These are phyloP conservation scores for Eucalyptus decipiens DNA, from an alignment of 345 rosid species.

Conservation along the genomic window DNA sequence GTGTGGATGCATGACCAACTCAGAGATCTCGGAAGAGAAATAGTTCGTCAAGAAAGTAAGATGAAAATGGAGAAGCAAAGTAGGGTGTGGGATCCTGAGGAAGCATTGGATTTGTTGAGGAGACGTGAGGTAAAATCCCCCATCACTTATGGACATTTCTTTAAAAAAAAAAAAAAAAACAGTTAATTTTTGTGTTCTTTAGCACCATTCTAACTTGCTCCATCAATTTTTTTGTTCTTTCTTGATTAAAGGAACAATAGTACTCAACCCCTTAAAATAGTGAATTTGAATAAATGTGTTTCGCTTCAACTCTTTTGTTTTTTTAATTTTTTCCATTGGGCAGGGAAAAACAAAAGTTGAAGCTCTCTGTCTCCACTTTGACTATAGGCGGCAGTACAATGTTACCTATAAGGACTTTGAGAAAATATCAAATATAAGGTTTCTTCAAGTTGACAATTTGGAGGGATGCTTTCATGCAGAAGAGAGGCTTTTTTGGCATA, in stretches of 20 bases:
- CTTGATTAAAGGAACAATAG: fast-evolving
- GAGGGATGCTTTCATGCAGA: fast-evolving
- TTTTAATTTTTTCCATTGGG: no score
- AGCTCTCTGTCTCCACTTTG: neutral
- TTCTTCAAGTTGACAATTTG: neutral
- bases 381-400: fast-evolving
- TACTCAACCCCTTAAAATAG: no score
- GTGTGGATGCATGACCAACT: neutral
- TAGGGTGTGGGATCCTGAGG: neutral
- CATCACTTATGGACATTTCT: fast-evolving
- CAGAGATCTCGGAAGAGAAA: neutral
- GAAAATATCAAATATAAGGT: neutral
- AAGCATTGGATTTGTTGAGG: neutral
- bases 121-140: no score
- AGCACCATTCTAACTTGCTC: no score
- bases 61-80: neutral
- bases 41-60: neutral
- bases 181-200: no score
- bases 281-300: no score
- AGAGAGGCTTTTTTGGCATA: fast-evolving
- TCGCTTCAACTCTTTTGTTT: fast-evolving
- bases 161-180: fast-evolving
- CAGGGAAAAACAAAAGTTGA: no score
- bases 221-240: no score
- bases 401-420: neutral